Conservation (phyloP, 2,329 filamentous ascomycete genomes). For the Dendryphion nanum region DNA sequence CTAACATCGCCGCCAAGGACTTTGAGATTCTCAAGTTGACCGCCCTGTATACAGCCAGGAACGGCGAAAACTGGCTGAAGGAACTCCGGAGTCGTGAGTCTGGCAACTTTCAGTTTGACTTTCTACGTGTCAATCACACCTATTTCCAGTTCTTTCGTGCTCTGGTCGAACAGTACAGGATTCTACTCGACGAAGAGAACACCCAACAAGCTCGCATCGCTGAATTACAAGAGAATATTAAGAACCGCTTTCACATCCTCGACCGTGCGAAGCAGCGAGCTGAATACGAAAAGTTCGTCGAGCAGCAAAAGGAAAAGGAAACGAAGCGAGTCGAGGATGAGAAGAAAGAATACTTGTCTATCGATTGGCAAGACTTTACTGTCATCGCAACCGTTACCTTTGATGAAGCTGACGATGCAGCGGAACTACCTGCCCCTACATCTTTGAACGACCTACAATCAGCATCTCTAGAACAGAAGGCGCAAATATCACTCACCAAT, state of each 20-base stretch:
- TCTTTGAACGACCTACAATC: conserved; percentile 90
- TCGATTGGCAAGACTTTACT: conserved; percentile 98
- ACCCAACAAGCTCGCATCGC: conserved; percentile 70
- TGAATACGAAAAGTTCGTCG: conserved; percentile 82
- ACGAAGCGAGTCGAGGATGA: conserved; percentile 86
- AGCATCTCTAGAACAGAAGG: conserved; percentile 91
- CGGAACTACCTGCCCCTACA: conserved; percentile 83
- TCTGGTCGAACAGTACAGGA: conserved; percentile 90
- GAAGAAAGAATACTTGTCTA: conserved; percentile 72
- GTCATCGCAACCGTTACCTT: conserved; percentile 95
- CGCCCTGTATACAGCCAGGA: conserved; percentile 88
- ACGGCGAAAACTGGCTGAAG: conserved; percentile 89
- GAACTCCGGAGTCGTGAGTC: conserved; percentile 83
- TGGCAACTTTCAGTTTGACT: conserved; percentile 93
- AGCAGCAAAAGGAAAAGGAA: conserved; percentile 81
- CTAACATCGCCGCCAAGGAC: conserved; percentile 94
- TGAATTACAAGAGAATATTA: conserved; percentile 70
- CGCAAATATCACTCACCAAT: conserved; percentile 80
- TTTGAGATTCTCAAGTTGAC: conserved; percentile 72
- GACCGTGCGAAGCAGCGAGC: conserved; percentile 80
- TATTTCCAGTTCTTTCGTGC: conserved; percentile 94
- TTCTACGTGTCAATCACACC: conserved; percentile 90
- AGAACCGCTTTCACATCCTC: conserved; percentile 78
- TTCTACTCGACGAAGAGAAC: conserved; percentile 70
- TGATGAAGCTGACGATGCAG: conserved; percentile 81